A percentile compares a stretch with the other conserved stretches of the same genome.
phyloP scores from a whole-genome alignment of 306 rosid species.

The Glycine latifolia region DNA sequence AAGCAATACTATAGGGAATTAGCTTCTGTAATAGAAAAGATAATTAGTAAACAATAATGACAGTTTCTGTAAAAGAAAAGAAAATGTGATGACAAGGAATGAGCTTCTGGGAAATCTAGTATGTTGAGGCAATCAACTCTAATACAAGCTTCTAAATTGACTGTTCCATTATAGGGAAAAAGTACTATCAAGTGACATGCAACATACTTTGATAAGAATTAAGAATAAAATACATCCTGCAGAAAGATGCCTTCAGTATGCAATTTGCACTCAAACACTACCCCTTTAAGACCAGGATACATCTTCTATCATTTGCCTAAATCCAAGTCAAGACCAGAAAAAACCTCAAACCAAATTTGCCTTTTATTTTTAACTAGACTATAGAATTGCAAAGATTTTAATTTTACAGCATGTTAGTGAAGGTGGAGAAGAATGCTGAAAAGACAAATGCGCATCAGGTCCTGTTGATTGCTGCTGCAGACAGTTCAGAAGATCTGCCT shows the following conservation, averaged over 20 bases:
- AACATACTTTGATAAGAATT: not conserved
- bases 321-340: slow-evolving; percentile 27
- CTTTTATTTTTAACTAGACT: slow-evolving; percentile 14
- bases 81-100: slow-evolving; percentile 26
- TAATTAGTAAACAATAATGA: slow-evolving; percentile 4
- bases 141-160: slow-evolving; percentile 32
- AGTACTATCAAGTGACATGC: slow-evolving; percentile 9
- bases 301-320: slow-evolving; percentile 13
- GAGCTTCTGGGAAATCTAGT: slow-evolving; percentile 26
- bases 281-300: slow-evolving; percentile 3
- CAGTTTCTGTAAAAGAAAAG: slow-evolving; percentile 22
- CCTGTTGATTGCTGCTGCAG: slow-evolving; percentile 85
- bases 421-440: slow-evolving; percentile 60
- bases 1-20: not conserved
- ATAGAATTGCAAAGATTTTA: slow-evolving; percentile 42
- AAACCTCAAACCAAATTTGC: not conserved
- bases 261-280: not conserved
- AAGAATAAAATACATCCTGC: not conserved
- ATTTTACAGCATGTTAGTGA: slow-evolving; percentile 45
- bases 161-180: slow-evolving; percentile 5
- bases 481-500: slow-evolving; percentile 89
- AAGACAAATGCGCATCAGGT: slow-evolving; percentile 64
- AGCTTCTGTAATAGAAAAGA: not conserved
- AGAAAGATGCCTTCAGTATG: slow-evolving; percentile 22
- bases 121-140: slow-evolving; percentile 17